Evolutionary conservation across 2,329 filamentous ascomycete genomes (phyloP).

Genomic region (Cadophora malorum): DNA sequence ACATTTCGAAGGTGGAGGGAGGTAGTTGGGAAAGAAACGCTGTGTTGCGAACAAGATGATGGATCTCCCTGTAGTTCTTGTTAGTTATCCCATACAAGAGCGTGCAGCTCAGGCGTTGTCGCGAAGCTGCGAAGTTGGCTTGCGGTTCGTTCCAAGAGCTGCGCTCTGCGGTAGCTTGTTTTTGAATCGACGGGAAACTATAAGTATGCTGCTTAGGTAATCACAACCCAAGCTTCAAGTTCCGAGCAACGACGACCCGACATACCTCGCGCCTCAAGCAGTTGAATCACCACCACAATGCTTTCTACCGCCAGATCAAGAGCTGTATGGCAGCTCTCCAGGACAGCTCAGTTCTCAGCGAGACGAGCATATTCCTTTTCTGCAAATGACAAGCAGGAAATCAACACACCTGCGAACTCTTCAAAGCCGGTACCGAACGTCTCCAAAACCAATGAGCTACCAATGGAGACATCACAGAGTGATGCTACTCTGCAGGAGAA

Average conservation of each 20-base stretch:
- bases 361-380: constrained; percentile 46
- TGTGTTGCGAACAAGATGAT: background rate
- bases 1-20: constrained; percentile 36
- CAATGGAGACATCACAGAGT: constrained; percentile 55
- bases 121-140: background rate
- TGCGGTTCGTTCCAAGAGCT: background rate
- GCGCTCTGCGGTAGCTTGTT: constrained; percentile 1
- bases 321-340: constrained; percentile 49
- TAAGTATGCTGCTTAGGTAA: constrained; percentile 28
- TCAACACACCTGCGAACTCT: constrained; percentile 50
- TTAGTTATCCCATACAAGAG: constrained; percentile 17
- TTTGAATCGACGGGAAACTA: background rate
- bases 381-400: constrained; percentile 56
- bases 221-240: constrained; percentile 21
- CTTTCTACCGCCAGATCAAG: constrained; percentile 50
- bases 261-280: constrained; percentile 29
- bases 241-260: constrained; percentile 24
- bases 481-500: constrained; percentile 62
- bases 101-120: background rate
- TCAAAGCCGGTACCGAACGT: constrained; percentile 58
- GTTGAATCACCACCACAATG: constrained; percentile 48
- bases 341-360: constrained; percentile 40
- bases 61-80: background rate
- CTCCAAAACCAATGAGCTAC: constrained; percentile 65
- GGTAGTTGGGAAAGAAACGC: background rate